Evolutionary conservation across 768 basidiomycete species (phyloP).

Genomic region (Amanita rimosa): DNA sequence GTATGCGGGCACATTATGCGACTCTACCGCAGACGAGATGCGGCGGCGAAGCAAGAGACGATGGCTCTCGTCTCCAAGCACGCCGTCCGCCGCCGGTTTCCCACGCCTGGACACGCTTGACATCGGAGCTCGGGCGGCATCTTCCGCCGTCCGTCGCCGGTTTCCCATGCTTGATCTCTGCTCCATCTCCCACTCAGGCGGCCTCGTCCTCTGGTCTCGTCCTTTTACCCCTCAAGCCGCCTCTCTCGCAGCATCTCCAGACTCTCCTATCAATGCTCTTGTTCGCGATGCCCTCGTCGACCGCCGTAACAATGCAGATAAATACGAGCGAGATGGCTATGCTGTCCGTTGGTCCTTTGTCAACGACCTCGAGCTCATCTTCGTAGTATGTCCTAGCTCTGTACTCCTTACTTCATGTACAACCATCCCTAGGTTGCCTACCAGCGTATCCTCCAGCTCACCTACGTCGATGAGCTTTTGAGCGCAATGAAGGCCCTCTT

Average conservation of each 20-base stretch:
- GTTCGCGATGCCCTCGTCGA: slow-evolving; percentile 90
- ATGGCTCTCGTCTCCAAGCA: slow-evolving; percentile 62
- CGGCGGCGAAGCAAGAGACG: slow-evolving; percentile 31
- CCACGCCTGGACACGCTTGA: slow-evolving; percentile 57
- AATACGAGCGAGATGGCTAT: slow-evolving; percentile 90
- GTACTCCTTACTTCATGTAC: neutral
- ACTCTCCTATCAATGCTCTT: slow-evolving; percentile 81
- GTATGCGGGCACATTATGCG: slow-evolving; percentile 80
- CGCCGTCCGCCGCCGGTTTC: slow-evolving; percentile 44
- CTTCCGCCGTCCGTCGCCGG: slow-evolving; percentile 25
- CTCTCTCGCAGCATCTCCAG: slow-evolving; percentile 52
- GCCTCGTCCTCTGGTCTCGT: slow-evolving; percentile 87
- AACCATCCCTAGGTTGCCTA: slow-evolving; percentile 66
- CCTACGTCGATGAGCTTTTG: slow-evolving; percentile 88
- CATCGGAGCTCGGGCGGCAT: slow-evolving; percentile 94
- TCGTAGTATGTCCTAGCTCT: slow-evolving; percentile 56
- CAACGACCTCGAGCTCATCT: slow-evolving; percentile 93
- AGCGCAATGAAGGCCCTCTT: slow-evolving; percentile 74
- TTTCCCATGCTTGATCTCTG: slow-evolving; percentile 82
- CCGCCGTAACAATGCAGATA: slow-evolving; percentile 69
- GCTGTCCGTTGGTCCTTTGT: slow-evolving; percentile 91
- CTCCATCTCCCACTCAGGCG: slow-evolving; percentile 92
- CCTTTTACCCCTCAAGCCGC: slow-evolving; percentile 87
- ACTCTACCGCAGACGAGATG: slow-evolving; percentile 51
- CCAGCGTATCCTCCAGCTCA: slow-evolving; percentile 89